A percentile compares a stretch with the other conserved stretches of the same genome.
phyloP scores from a whole-genome alignment of 441 rosid species.

The Populus hybrid region DNA sequence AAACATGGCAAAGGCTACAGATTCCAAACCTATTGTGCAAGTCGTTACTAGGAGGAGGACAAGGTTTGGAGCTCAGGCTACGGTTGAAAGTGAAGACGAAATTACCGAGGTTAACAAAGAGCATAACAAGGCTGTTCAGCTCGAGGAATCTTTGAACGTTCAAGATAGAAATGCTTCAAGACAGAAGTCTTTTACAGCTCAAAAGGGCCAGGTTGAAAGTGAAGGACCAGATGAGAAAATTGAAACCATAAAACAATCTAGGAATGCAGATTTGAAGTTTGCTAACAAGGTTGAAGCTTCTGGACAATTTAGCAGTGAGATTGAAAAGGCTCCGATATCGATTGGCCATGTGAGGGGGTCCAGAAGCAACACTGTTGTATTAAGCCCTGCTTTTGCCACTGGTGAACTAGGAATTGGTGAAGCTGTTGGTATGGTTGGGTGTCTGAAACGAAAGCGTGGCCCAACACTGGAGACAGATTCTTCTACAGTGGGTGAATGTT shows the following conservation, averaged over 20 bases:
- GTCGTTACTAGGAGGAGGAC: slow-evolving; percentile 19
- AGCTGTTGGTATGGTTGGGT: slow-evolving; percentile 5
- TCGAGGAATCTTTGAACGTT: slow-evolving; percentile 15
- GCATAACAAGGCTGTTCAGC: neutral
- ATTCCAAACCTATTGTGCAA: slow-evolving; percentile 1
- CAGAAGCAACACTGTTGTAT: slow-evolving; percentile 18
- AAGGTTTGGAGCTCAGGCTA: slow-evolving; percentile 9
- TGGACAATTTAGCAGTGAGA: slow-evolving; percentile 13
- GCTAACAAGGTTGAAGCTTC: slow-evolving; percentile 11
- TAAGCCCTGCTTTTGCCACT: slow-evolving; percentile 2
- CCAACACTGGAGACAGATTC: slow-evolving; percentile 12
- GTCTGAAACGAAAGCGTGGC: slow-evolving; percentile 15
- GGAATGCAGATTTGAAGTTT: slow-evolving; percentile 10
- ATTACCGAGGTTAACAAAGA: neutral
- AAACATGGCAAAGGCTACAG: slow-evolving; percentile 8
- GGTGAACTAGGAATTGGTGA: neutral
- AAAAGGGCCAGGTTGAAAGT: slow-evolving; percentile 11
- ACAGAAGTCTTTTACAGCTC: slow-evolving; percentile 20
- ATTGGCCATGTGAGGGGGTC: slow-evolving; percentile 16
- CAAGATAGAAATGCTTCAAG: slow-evolving; percentile 11
- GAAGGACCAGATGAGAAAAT: slow-evolving; percentile 1
- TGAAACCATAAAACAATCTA: slow-evolving; percentile 16
- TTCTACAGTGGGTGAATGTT: slow-evolving; percentile 4
- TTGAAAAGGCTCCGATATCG: slow-evolving; percentile 10
- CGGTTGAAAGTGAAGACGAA: slow-evolving; percentile 9